phyloP scores from a whole-genome alignment of 805 yeast genomes.

The Candida ulmi region DNA sequence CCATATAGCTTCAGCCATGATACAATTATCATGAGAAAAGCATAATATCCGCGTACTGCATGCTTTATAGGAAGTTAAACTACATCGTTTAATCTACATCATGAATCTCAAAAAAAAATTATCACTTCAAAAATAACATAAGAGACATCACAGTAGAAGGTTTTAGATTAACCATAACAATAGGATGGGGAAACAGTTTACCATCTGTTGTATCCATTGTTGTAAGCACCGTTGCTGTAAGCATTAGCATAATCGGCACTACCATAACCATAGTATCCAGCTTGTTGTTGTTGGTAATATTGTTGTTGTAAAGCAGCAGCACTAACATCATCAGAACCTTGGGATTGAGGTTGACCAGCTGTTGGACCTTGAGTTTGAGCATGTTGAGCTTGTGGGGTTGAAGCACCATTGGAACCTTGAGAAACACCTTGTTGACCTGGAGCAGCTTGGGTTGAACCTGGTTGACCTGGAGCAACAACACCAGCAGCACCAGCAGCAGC shows the following conservation, averaged over 20 bases:
- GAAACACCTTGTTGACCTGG: conserved; percentile 5
- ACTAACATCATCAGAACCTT: conserved; percentile 13
- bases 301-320: conserved; percentile 22
- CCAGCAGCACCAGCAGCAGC: neutral
- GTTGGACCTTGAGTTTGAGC: conserved; percentile 2
- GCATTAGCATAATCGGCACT: conserved; percentile 11
- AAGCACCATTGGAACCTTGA: conserved; percentile 9
- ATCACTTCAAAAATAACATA: no score
- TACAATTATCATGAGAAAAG: no score
- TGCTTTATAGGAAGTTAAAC: no score
- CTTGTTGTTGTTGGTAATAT: conserved; percentile 21
- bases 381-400: conserved; percentile 3
- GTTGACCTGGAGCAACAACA: conserved; percentile 9
- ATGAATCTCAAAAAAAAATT: no score
- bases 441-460: conserved; percentile 2
- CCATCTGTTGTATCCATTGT: conserved; percentile 11
- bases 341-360: conserved; percentile 7
- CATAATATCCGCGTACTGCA: no score
- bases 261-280: conserved; percentile 15
- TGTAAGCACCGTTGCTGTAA: conserved; percentile 9
- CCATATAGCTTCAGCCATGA: no score
- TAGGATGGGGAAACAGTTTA: no score
- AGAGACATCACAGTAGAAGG: no score
- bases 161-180: no score
- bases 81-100: no score